Conservation (phyloP, 805 yeast species). For the Candida schatavii region DNA sequence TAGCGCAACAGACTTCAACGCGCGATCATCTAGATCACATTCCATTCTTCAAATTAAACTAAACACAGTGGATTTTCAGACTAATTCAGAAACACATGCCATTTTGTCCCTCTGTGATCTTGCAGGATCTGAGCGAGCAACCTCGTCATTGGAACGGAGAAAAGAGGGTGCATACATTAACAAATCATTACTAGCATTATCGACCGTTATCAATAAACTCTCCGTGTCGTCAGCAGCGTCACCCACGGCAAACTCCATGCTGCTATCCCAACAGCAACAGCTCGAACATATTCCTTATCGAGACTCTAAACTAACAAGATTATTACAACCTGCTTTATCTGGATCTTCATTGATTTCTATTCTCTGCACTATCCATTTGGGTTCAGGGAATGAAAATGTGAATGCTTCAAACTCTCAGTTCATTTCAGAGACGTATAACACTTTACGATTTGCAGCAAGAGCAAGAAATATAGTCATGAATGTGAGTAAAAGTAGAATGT, state of each 20-base stretch:
- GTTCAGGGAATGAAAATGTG: conserved; percentile 23
- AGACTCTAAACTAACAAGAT: conserved; percentile 87
- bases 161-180: conserved; percentile 94
- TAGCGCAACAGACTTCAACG: conserved; percentile 85
- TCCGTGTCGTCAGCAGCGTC: conserved; percentile 33
- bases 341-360: conserved; percentile 84
- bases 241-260: conserved; percentile 16
- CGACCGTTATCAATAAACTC: conserved; percentile 86
- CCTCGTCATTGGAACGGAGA: conserved; percentile 70
- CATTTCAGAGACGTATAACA: conserved; percentile 77
- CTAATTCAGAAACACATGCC: conserved; percentile 44
- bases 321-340: conserved; percentile 87
- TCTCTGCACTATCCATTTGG: conserved; percentile 80
- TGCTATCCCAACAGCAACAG: background rate
- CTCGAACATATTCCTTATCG: conserved; percentile 82
- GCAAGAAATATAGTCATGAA: conserved; percentile 81
- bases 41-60: conserved; percentile 77
- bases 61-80: conserved; percentile 37
- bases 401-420: conserved; percentile 34
- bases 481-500: conserved; percentile 52
- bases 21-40: conserved; percentile 87
- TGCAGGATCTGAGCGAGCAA: conserved; percentile 94
- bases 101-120: conserved; percentile 86
- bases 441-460: conserved; percentile 87
- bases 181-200: conserved; percentile 83